These are phyloP conservation scores for Suhomyces prunicola DNA, from an alignment of 805 yeast genomes.

Conservation along the genomic window DNA sequence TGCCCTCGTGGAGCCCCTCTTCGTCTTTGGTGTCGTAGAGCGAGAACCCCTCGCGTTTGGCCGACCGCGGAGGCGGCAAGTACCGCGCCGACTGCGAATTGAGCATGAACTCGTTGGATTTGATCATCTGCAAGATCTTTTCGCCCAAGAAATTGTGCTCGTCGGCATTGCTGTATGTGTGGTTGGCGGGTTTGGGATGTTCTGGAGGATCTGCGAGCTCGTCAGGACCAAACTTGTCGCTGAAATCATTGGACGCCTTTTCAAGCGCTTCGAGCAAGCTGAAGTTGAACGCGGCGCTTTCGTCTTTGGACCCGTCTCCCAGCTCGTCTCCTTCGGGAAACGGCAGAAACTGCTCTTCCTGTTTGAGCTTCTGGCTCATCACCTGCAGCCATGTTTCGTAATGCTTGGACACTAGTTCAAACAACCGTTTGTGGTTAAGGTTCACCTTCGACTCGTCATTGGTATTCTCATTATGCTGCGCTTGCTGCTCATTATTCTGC, in stretches of 20 bases:
- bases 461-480: background rate
- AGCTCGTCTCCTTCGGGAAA: conserved; percentile 22
- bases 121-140: conserved; percentile 24
- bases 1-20: conserved; percentile 37
- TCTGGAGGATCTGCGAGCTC: background rate
- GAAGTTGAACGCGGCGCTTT: conserved; percentile 24
- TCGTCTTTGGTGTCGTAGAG: conserved; percentile 39
- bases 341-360: conserved; percentile 26
- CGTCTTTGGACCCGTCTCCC: conserved; percentile 5
- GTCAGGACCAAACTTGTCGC: conserved; percentile 10
- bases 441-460: background rate
- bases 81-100: conserved; percentile 2
- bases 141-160: conserved; percentile 19
- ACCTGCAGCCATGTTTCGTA: conserved; percentile 39
- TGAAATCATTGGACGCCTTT: conserved; percentile 20
- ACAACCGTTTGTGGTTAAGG: conserved; percentile 24
- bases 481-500: no score
- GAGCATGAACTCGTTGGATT: conserved; percentile 11
- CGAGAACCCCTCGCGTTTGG: conserved; percentile 23
- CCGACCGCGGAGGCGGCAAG: background rate
- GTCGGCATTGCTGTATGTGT: background rate
- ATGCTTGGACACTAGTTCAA: conserved; percentile 32
- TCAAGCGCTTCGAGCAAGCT: conserved; percentile 31
- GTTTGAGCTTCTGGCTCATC: conserved; percentile 23
- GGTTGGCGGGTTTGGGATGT: background rate